phyloP scores from a whole-genome alignment of 495 filamentous ascomycete species.

The Penicillium pulvis region DNA sequence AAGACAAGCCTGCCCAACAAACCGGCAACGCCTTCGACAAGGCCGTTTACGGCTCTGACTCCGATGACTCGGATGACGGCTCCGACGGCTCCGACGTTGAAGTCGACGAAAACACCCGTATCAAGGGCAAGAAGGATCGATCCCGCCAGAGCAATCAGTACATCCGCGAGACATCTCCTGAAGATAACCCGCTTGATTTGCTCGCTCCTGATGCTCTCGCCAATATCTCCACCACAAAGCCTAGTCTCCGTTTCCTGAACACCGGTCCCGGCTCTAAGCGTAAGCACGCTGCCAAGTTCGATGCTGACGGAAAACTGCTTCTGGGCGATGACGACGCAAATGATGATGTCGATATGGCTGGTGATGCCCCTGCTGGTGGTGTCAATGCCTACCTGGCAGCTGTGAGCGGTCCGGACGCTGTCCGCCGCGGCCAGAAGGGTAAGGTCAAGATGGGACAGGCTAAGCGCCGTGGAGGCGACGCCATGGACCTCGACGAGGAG shows the following conservation, averaged over 20 bases:
- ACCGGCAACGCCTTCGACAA: conserved; percentile 95
- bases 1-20: conserved; percentile 32
- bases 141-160: conserved; percentile 65
- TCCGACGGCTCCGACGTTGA: conserved; percentile 60
- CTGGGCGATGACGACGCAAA: conserved; percentile 57
- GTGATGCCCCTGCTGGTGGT: conserved; percentile 54
- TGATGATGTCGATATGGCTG: conserved; percentile 62
- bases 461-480: conserved; percentile 57
- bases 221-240: conserved; percentile 90
- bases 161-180: conserved; percentile 78
- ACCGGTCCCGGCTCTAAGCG: conserved; percentile 42
- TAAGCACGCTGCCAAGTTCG: conserved; percentile 64
- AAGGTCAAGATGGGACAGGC: conserved; percentile 82
- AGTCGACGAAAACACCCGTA: conserved; percentile 47
- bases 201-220: conserved; percentile 85
- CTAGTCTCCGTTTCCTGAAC: conserved; percentile 56
- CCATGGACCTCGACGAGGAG: conserved; percentile 71
- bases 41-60: conserved; percentile 85
- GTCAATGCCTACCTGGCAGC: conserved; percentile 93
- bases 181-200: conserved; percentile 91
- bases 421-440: conserved; percentile 77
- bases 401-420: conserved; percentile 79
- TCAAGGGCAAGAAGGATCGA: conserved; percentile 37
- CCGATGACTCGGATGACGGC: conserved; percentile 63
- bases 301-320: conserved; percentile 87